Evolutionary conservation across 2,329 filamentous ascomycete species (phyloP).

Genomic region (Talaromyces pinophilus): DNA sequence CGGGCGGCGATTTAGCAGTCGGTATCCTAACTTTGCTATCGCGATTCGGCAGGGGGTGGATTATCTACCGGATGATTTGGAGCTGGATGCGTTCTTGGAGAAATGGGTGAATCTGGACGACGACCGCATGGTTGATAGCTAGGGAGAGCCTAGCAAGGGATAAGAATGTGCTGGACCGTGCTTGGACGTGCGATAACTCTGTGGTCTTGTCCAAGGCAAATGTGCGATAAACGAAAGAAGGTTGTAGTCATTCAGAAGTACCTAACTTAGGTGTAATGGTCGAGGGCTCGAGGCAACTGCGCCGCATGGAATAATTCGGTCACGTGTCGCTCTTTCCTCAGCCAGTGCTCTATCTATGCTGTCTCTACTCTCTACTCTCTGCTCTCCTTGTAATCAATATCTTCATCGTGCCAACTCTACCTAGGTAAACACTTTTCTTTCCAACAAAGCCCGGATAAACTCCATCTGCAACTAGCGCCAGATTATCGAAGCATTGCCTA

Average conservation of each 20-base stretch:
- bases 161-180: background rate
- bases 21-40: conserved; percentile 28
- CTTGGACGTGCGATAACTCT: background rate
- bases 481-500: background rate
- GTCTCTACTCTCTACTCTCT: background rate
- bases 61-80: conserved; percentile 22
- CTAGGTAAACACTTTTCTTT: background rate
- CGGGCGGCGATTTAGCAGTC: conserved; percentile 30
- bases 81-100: conserved; percentile 33
- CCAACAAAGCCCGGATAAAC: background rate
- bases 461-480: background rate
- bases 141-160: background rate
- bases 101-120: conserved; percentile 30
- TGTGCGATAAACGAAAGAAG: background rate
- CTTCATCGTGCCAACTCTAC: background rate
- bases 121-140: background rate
- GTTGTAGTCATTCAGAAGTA: background rate
- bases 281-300: background rate
- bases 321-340: background rate
- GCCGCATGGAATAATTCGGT: background rate
- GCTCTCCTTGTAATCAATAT: background rate
- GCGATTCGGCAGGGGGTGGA: conserved; percentile 13
- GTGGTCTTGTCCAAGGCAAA: background rate
- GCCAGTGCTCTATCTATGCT: background rate
- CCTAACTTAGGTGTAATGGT: too few relatives aligned